These are phyloP conservation scores for Aspergillus latus DNA, from an alignment of 2,329 filamentous ascomycete species.

Conservation along the genomic window DNA sequence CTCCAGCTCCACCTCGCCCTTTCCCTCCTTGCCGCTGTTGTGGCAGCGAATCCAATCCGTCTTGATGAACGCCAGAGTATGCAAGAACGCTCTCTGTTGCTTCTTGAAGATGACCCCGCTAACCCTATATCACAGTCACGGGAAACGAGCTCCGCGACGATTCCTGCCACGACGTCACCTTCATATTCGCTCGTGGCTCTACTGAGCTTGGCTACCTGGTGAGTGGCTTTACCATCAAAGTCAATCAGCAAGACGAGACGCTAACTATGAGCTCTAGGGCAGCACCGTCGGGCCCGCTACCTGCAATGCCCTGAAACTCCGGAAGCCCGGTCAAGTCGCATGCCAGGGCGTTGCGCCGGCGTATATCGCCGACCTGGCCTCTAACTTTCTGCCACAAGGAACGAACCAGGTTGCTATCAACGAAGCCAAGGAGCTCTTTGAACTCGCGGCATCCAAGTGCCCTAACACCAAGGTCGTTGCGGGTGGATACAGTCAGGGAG, in stretches of 20 bases:
- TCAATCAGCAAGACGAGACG: neutral
- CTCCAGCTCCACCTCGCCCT: too few relatives aligned
- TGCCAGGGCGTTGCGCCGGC: slow-evolving; percentile 48
- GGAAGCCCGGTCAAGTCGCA: slow-evolving; percentile 23
- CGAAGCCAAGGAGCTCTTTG: slow-evolving; percentile 45
- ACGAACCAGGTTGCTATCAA: slow-evolving; percentile 38
- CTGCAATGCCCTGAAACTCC: slow-evolving; percentile 27
- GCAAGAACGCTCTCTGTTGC: neutral
- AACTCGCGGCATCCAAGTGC: slow-evolving; percentile 45
- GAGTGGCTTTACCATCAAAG: neutral
- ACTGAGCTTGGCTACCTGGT: slow-evolving; percentile 52
- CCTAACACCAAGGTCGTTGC: slow-evolving; percentile 48
- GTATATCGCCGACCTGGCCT: slow-evolving; percentile 40
- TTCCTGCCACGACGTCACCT: slow-evolving; percentile 45
- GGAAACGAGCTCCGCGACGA: slow-evolving; percentile 42
- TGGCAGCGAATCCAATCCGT: neutral
- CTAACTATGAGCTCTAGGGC: slow-evolving; percentile 22
- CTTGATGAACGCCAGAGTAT: neutral
- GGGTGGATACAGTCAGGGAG: slow-evolving; percentile 47
- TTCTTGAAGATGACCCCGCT: neutral
- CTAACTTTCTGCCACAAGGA: slow-evolving; percentile 42
- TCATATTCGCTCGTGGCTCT: slow-evolving; percentile 52
- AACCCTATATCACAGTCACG: neutral
- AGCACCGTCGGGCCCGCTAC: slow-evolving; percentile 32
- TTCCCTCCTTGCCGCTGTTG: too few relatives aligned